Percentiles rank a stretch among this genome's conserved stretches.
Conservation (phyloP, 2,329 filamentous ascomycete genomes). For the Penicillium sp. region DNA sequence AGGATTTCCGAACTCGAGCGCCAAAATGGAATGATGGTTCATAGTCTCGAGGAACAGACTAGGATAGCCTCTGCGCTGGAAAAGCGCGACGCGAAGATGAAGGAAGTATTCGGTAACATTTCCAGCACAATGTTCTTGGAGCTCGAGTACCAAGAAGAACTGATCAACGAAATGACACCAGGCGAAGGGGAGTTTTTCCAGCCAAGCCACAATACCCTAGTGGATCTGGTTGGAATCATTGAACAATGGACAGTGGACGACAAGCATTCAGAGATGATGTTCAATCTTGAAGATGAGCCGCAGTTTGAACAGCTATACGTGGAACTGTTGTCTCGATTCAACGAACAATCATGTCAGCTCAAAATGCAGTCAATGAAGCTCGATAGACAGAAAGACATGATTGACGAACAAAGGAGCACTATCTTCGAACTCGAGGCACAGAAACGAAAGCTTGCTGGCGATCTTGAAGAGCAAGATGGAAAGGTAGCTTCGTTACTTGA, state of each 20-base stretch:
- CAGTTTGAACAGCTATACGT: neutral
- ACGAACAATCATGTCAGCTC: neutral
- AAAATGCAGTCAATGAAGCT: neutral
- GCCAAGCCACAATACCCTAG: neutral
- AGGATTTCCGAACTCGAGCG: neutral
- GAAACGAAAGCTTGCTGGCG: neutral
- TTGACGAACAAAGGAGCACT: neutral
- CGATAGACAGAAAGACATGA: neutral
- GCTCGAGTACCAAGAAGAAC: constrained; percentile 1
- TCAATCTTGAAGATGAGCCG: neutral
- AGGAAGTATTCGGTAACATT: neutral
- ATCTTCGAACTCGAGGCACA: neutral
- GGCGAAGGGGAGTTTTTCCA: neutral
- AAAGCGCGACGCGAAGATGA: neutral
- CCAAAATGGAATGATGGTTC: neutral
- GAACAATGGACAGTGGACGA: neutral
- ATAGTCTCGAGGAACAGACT: neutral
- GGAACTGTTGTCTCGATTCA: neutral
- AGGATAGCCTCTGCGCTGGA: neutral
- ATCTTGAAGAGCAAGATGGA: neutral
- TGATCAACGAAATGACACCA: neutral
- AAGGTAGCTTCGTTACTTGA: neutral
- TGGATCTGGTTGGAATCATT: neutral
- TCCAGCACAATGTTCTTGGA: neutral
- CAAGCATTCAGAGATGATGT: neutral